phyloP scores from a whole-genome alignment of 768 basidiomycete species.

The Rhodotorula sphaerocarpa region DNA sequence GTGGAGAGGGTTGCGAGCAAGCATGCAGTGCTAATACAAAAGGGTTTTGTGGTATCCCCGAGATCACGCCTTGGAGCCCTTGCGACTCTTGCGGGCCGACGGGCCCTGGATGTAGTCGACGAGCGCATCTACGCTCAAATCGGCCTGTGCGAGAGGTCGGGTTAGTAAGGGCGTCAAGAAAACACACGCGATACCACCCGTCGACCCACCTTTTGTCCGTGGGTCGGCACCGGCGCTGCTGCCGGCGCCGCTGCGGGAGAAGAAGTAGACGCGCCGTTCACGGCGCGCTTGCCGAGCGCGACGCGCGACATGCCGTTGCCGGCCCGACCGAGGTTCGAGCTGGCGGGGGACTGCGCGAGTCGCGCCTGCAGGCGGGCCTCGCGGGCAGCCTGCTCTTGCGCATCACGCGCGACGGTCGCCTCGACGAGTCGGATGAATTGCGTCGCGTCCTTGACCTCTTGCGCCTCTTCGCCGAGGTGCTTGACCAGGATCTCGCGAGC shows the following conservation, averaged over 20 bases:
- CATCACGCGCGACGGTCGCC: constrained; percentile 40
- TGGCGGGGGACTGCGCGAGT: constrained; percentile 10
- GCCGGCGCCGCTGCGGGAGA: background rate
- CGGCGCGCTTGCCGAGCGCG: constrained; percentile 22
- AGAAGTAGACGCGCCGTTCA: constrained; percentile 9
- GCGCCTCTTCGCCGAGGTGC: constrained; percentile 43
- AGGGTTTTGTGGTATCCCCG: no score
- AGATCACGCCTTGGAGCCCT: constrained; percentile 21
- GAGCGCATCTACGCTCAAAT: constrained; percentile 45
- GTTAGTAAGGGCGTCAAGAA: background rate
- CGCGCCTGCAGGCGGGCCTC: constrained; percentile 37
- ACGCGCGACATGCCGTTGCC: background rate
- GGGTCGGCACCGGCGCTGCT: constrained; percentile 1
- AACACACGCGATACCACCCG: background rate
- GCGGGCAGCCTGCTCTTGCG: constrained; percentile 38
- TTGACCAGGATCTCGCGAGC: constrained; percentile 42
- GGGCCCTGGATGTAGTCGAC: constrained; percentile 46
- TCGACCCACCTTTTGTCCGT: constrained; percentile 31
- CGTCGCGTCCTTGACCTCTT: constrained; percentile 43
- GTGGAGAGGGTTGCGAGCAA: no score
- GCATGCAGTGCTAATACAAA: background rate
- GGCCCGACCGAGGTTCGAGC: background rate
- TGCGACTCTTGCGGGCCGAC: constrained; percentile 3
- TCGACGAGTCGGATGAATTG: constrained; percentile 43
- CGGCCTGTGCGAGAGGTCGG: constrained; percentile 20